These are phyloP conservation scores for Naumovozyma baii DNA, from an alignment of 805 yeast species.

Conservation along the genomic window DNA sequence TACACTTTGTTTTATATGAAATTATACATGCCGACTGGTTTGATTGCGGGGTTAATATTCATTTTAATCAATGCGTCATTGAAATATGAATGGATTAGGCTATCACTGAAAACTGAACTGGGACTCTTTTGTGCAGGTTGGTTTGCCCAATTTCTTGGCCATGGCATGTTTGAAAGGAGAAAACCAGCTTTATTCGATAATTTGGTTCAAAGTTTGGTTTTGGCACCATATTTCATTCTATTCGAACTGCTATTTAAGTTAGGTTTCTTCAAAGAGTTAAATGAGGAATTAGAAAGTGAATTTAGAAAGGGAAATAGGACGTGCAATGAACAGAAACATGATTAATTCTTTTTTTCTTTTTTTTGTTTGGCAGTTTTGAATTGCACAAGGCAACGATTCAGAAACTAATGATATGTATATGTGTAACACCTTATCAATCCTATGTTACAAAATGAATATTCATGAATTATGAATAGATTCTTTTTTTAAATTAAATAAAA, in stretches of 20 bases:
- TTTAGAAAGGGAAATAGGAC: neutral
- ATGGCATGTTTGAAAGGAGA: slow-evolving; percentile 66
- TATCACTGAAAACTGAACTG: slow-evolving; percentile 10
- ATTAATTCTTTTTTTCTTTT: too few relatives aligned
- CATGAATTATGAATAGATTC: too few relatives aligned
- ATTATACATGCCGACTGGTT: slow-evolving; percentile 45
- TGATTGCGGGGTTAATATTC: slow-evolving; percentile 35
- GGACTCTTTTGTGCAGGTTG: slow-evolving; percentile 49
- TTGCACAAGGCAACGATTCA: too few relatives aligned
- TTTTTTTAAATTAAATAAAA: too few relatives aligned
- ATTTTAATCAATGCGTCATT: slow-evolving; percentile 24
- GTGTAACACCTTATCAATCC: too few relatives aligned
- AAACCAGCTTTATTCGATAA: slow-evolving; percentile 86
- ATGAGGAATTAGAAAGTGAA: slow-evolving; percentile 3
- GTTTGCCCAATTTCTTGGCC: slow-evolving; percentile 83
- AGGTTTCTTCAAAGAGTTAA: slow-evolving; percentile 46
- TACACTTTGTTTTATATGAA: slow-evolving; percentile 51
- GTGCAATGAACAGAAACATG: neutral
- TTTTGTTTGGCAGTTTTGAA: too few relatives aligned
- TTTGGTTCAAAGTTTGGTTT: slow-evolving; percentile 70
- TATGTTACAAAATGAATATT: too few relatives aligned
- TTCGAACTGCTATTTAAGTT: slow-evolving; percentile 62
- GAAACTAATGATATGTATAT: too few relatives aligned
- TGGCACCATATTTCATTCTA: slow-evolving; percentile 85
- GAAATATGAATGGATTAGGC: slow-evolving; percentile 11